Base-by-base conservation (phyloP, 1,284 basidiomycete species). In the Trichosporon faecale region DNA sequence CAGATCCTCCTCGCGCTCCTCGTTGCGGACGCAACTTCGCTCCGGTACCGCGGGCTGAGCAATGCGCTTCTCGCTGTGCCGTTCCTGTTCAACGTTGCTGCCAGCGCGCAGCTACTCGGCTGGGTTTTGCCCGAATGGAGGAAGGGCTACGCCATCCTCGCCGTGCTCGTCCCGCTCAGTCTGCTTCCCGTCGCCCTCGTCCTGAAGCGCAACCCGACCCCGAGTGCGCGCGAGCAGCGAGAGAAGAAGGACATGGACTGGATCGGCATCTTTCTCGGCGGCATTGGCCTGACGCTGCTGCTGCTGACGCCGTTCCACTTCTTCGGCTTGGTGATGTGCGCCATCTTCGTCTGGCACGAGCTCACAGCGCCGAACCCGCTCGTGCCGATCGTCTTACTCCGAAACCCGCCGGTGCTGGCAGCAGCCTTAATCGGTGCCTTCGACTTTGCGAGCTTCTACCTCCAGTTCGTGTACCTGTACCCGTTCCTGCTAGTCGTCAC, bases 1-100 rank as follows among this genome's bases (percentile, higher is more conserved):
- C 91, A 92, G 81, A 85, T 93, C 60, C 85, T 92, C 14, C 89
- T 88, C n/a, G 89, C 90, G 73, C 88, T 92, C 71, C 87, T 91
- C 76, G 89, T 91, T 68, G 91, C 91, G 21, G 92, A 94, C 78
- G 89, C 91, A 74, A 93, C 92, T 2, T 90, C 89, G 1, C 86
- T 93, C 14, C 86, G 89, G 77, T 93, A 91, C 90, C 87, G 88
- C 5, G 91, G 91, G 12, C 85, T 93, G 11, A 87, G 91, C 21
- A 87, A 88, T 2, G 86, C 86, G 16, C 80, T 91, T n/a, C 86
- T 88, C 29, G 88, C 89, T 8, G 79, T 89, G 46, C 91, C 91
- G 14, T 91, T 90, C 83, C 84, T 91, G 74, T 84, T 91, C 82
- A 87, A 86, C 77, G 84, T 82, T 74, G 85, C 85, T 33, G 79